Evolutionary conservation across 495 filamentous ascomycete genomes (phyloP).

Genomic region (Annulohypoxylon bovei): DNA sequence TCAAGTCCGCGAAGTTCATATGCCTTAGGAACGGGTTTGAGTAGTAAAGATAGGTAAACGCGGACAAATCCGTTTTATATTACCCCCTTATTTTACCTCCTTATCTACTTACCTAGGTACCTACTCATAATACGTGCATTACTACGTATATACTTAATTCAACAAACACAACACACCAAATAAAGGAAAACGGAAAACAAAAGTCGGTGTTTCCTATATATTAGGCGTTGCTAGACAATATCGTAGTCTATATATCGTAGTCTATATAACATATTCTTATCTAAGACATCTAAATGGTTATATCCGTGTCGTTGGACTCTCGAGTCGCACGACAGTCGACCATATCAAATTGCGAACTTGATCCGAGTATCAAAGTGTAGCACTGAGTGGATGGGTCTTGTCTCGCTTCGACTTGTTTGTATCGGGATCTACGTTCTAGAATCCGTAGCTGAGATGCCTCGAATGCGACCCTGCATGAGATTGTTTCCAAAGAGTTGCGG

Average conservation of each 20-base stretch:
- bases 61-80: not conserved
- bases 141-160: no score
- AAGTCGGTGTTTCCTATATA: slow-evolving; percentile 10
- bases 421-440: slow-evolving; percentile 34
- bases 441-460: slow-evolving; percentile 13
- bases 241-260: not conserved
- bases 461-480: slow-evolving; percentile 38
- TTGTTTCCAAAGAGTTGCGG: slow-evolving; percentile 24
- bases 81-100: no score
- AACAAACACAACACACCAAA: not conserved
- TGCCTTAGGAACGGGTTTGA: not conserved
- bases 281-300: slow-evolving; percentile 1
- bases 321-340: slow-evolving; percentile 23
- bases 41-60: not conserved
- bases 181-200: not conserved
- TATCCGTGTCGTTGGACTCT: not conserved
- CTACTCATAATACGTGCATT: no score
- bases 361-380: slow-evolving; percentile 29
- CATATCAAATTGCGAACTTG: slow-evolving; percentile 27
- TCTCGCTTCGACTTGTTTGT: slow-evolving; percentile 13
- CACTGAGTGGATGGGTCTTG: slow-evolving; percentile 10
- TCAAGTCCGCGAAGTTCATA: not conserved
- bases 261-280: not conserved
- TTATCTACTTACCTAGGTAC: not conserved
- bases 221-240: not conserved